Evolutionary conservation across 2,329 filamentous ascomycete species (phyloP).

Genomic region (Fusarium robinianum): DNA sequence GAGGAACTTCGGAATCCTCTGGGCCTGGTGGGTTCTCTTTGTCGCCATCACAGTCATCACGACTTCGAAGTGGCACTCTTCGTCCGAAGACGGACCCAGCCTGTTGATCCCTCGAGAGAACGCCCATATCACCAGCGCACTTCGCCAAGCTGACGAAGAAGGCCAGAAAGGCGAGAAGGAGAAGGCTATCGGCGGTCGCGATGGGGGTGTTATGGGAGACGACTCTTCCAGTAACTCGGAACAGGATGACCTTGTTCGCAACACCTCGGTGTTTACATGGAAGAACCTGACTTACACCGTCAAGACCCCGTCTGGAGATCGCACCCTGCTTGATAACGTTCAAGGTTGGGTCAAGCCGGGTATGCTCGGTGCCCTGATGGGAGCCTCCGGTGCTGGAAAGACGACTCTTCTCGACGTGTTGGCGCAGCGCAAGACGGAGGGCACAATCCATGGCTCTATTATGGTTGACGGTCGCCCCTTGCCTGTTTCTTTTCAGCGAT

Average conservation of each 20-base stretch:
- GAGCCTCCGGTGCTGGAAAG: constrained; percentile 80
- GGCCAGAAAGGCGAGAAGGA: constrained; percentile 40
- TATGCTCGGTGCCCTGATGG: constrained; percentile 79
- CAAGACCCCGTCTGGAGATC: constrained; percentile 62
- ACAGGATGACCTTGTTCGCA: constrained; percentile 54
- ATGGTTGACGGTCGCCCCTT: constrained; percentile 74
- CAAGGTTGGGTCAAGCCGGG: constrained; percentile 85
- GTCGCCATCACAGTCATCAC: constrained; percentile 61
- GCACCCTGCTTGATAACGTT: constrained; percentile 75
- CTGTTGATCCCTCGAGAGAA: constrained; percentile 67
- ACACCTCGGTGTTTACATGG: constrained; percentile 75
- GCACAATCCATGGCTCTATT: constrained; percentile 74
- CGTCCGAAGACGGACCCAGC: constrained; percentile 55
- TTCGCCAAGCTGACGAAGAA: constrained; percentile 54
- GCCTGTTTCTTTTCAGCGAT: constrained; percentile 76
- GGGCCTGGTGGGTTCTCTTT: constrained; percentile 66
- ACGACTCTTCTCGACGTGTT: constrained; percentile 84
- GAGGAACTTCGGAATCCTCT: constrained; percentile 65
- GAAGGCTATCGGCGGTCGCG: constrained; percentile 3
- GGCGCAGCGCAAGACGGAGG: constrained; percentile 78
- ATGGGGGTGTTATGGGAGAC: constrained; percentile 21
- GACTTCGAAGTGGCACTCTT: constrained; percentile 60
- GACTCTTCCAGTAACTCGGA: constrained; percentile 29
- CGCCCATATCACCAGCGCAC: constrained; percentile 43
- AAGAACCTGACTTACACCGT: constrained; percentile 73